Base-by-base conservation (phyloP, 805 yeast genomes). In the Suhomyces xylopsoci region DNA sequence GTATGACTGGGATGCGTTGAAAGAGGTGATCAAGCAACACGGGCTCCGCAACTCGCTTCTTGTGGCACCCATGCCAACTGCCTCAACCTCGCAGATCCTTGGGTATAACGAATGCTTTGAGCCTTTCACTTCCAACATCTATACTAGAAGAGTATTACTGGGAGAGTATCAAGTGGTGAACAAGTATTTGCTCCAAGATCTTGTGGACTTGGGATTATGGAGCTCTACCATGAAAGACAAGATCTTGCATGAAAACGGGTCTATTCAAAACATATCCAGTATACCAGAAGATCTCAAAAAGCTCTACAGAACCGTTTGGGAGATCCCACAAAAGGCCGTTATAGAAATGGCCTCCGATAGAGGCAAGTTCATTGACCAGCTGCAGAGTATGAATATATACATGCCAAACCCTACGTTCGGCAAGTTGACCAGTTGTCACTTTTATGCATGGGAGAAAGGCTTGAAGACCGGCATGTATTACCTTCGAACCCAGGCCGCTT, bases 381-480 rank as follows among this genome's bases (percentile, higher is more conserved):
- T 97, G 26, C 98, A 93, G 77, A 86, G 94, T 46, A 77, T 94
- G 79, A 94, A 93, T 70, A 84, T 94, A 58, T 92, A 90, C 75
- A 79, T 94, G 70, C 83, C 81, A 67, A 85, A 85, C 55, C 97
- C 97, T 55, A 91, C 98, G 2, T 88, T 90, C 93, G 96, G 97
- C 63, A 94, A 94, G 71, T 81, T 94, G 67, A 94, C 98, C 5
- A 84, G 94, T 58, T 94, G 94, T 97, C 99, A 94, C 71, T 94
- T 94, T 79, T 93, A 94, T 68, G 98, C 97, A 47, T 94, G 99
- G 99, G 88, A 89, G 78, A 90, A 88, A 78, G 99, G 99, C 55
- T 81, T 94, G 68, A 94, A 94, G 81, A 94, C 99, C 5, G 99
- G 99, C 65, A 93, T 94, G 96, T 94, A 94, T 79, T 94, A 94